Evolutionary conservation across 2,329 filamentous ascomycete species (phyloP), one percentile per base, ranked within the genome.

Genomic region (Dactylellina sp.): DNA sequence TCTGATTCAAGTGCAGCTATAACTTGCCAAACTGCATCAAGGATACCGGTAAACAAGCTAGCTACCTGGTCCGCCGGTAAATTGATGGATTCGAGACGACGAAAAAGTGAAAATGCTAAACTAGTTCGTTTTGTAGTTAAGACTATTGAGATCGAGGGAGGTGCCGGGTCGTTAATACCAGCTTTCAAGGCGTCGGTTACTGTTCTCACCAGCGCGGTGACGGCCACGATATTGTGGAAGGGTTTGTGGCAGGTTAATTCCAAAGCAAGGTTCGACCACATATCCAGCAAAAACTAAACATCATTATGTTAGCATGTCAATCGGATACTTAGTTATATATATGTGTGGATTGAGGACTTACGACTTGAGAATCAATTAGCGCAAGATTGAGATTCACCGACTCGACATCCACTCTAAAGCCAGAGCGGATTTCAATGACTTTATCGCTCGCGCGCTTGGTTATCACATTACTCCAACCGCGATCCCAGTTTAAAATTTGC

Each of bases 311-410:
- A 74, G 50, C 20, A 5, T n/a, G 12, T 24, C 3, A 14, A 1
- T 2, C 2, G 9, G 20, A 2, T 49, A 42, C 22, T 32, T 4
- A 32, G 4, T 32, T 32, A 32, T n/a, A 32, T 32, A 32, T 32
- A 9, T 32, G 28, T 9, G 32, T n/a, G 20, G 24, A 24, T 46
- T 44, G 4, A 14, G 18, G 16, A 35, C 89, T 82, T 84, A 91
- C 89, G 76, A 95, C 89, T 83, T 99, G 93, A 22, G 94, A 91
- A 80, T 98, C 93, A 35, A 99, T 92, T 35, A 97, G 84, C 22
- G 93, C 96, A 59, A 99, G 81, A 81, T 99, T 98, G 75, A 90
- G 84, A 80, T 99, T 99, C 44, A 94, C 95, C 74, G 89, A 88
- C 78, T 89, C 87, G 82, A 99, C 89, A 80, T 99, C 95, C 53